A percentile compares a stretch with the other conserved stretches of the same genome.
phyloP scores from a whole-genome alignment of 2,329 filamentous ascomycete species.

The Thermochaetoides dissita region DNA sequence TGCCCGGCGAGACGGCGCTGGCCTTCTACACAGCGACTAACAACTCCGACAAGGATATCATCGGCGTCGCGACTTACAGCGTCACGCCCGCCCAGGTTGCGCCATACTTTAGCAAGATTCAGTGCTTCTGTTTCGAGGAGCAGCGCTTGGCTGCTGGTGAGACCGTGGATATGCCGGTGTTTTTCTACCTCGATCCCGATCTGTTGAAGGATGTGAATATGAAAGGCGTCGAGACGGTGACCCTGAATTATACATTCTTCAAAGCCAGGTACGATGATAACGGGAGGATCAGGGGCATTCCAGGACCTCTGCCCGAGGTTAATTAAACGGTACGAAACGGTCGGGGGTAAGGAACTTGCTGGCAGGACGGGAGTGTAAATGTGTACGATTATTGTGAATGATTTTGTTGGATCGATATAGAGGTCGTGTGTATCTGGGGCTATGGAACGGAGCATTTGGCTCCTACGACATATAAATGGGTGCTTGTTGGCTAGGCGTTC shows the following conservation, averaged over 20 bases:
- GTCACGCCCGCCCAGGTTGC: slow-evolving; percentile 92
- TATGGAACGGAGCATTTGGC: too few relatives aligned
- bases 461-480: too few relatives aligned
- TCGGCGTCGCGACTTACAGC: slow-evolving; percentile 93
- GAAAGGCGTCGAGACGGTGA: slow-evolving; percentile 89
- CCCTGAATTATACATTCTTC: slow-evolving; percentile 94
- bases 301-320: too few relatives aligned
- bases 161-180: slow-evolving; percentile 98
- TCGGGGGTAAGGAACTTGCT: too few relatives aligned
- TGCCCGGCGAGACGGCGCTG: slow-evolving; percentile 90
- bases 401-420: too few relatives aligned
- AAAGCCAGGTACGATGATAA: slow-evolving; percentile 81
- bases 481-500: too few relatives aligned
- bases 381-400: too few relatives aligned
- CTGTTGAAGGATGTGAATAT: slow-evolving; percentile 84
- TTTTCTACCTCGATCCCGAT: slow-evolving; percentile 97
- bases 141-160: slow-evolving; percentile 89
- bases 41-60: slow-evolving; percentile 78
- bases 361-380: too few relatives aligned
- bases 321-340: too few relatives aligned
- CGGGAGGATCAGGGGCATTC: slow-evolving; percentile 41
- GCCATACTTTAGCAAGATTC: slow-evolving; percentile 98
- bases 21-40: slow-evolving; percentile 98
- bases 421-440: too few relatives aligned
- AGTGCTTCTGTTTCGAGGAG: slow-evolving; percentile 98